Percentiles rank a stretch among this genome's conserved stretches.
Conservation (phyloP, 306 rosid species). For the Pyrus pyrifolia region DNA sequence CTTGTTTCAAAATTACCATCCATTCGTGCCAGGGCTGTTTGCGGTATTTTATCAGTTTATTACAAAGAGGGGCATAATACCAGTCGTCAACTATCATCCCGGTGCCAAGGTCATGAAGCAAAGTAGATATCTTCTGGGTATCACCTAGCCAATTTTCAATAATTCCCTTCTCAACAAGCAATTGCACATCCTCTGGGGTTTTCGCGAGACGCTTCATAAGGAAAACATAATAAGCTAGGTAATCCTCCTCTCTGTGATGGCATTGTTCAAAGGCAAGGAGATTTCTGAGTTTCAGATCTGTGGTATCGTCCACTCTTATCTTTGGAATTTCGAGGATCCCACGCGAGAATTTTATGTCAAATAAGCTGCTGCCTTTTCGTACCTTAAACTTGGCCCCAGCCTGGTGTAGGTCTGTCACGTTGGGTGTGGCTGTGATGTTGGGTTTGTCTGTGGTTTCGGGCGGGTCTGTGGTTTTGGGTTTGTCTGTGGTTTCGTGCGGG, state of each 20-base stretch:
- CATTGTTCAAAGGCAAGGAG: constrained; percentile 31
- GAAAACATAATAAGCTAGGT: not conserved
- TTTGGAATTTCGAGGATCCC: not conserved
- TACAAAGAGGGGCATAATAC: not conserved
- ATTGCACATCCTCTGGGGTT: not conserved
- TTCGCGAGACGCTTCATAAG: too few relatives aligned
- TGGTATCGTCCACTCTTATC: not conserved
- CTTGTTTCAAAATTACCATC: constrained; percentile 9
- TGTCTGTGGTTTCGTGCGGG: too few relatives aligned
- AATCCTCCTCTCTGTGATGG: not conserved
- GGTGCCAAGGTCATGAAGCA: constrained; percentile 10
- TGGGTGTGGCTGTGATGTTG: too few relatives aligned
- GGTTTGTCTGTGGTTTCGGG: too few relatives aligned
- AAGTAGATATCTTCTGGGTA: not conserved
- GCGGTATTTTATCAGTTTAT: not conserved
- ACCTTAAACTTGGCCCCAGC: too few relatives aligned
- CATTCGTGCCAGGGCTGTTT: not conserved
- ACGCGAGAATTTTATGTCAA: not conserved
- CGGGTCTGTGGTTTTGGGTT: too few relatives aligned
- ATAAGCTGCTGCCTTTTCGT: too few relatives aligned
- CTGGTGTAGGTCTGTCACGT: too few relatives aligned
- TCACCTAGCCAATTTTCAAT: constrained; percentile 5
- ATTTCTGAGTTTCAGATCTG: not conserved
- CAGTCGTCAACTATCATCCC: not conserved
- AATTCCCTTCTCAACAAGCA: constrained; percentile 19